Percentiles rank a stretch among this genome's conserved stretches.
These are phyloP conservation scores for Gossypium schwendimanii DNA, from an alignment of 441 rosid species.

Conservation along the genomic window DNA sequence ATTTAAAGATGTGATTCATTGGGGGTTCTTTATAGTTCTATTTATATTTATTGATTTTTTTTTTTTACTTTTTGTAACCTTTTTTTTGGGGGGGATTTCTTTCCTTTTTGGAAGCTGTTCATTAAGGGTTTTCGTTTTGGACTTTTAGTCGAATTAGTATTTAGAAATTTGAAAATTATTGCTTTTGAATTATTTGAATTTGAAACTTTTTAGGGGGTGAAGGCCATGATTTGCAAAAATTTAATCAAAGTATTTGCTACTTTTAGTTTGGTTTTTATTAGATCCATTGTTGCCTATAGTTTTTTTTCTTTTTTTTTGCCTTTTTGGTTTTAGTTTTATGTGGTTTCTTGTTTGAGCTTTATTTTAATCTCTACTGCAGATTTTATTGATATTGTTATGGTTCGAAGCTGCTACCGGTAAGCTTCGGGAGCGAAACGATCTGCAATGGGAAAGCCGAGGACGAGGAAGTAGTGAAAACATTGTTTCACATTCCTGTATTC, in stretches of 20 bases:
- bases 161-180: not conserved
- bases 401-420: conserved; percentile 8
- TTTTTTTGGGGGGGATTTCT: not conserved
- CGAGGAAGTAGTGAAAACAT: conserved; percentile 35
- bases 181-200: conserved; percentile 5
- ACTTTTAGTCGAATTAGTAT: not conserved
- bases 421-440: conserved; percentile 12
- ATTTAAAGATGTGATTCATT: not conserved
- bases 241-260: conserved; percentile 11
- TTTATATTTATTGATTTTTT: not conserved
- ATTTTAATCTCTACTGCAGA: conserved; percentile 32
- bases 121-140: not conserved
- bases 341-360: conserved; percentile 1
- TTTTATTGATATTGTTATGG: conserved; percentile 50
- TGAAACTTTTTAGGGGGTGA: not conserved
- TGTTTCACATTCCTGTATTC: conserved; percentile 85
- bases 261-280: conserved; percentile 13
- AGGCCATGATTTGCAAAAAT: conserved; percentile 8
- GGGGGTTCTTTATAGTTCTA: not conserved
- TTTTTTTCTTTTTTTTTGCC: not conserved
- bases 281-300: conserved; percentile 20
- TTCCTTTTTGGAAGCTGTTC: conserved; percentile 10
- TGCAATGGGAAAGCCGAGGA: conserved; percentile 33
- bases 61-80: not conserved
- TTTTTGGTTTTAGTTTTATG: not conserved